Base-by-base conservation (phyloP, 345 rosid species). In the Lagerstroemia speciosa region DNA sequence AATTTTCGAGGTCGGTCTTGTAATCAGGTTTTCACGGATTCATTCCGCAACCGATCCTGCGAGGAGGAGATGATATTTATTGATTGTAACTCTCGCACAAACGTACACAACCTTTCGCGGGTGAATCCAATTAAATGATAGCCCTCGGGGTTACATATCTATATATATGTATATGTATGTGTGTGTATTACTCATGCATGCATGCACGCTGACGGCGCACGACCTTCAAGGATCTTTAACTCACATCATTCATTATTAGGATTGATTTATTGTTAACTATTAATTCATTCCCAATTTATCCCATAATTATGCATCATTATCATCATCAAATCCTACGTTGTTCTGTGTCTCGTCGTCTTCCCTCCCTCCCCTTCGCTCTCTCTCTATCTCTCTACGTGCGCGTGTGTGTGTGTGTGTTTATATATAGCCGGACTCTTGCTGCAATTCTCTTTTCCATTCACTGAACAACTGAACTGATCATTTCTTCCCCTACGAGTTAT, bases 161-260 rank as follows among this genome's bases (percentile, higher is more conserved):
- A 19, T 20, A 32, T 63, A 8, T 58, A 3, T 9, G 26, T 61
- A 5, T 17, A 61, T 61, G 33, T 26, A 58, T 29, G 6, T 61
- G 22, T 30, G 24, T 15, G 5, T 30, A 34, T 52, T 37, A 24
- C 6, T 48, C 27, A 68, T 68, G 41, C 40, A 68, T 67, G 26
- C 15, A 46, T 20, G 45, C 3, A 69, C 57, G 62, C 62, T 57
- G 62, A 45, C 70, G 70, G 70, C 70, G 70, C 62, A 53, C 70
- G 45, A 22, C 30, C 16, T 24, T 58, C 70, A 27, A 57, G 33
- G 62, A 6, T 8, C 32, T 5, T 57, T 57, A 57, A 57, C 17
- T 27, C 31, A 8, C 16, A 0, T 16, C 53, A 48, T 11, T 29
- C 16, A 57, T 27, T 15, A 57, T 57, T 57, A 9, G n/a, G n/a